These are phyloP conservation scores for Chaetomiaceae sp. DNA, from an alignment of 2,329 filamentous ascomycete species.

Conservation along the genomic window DNA sequence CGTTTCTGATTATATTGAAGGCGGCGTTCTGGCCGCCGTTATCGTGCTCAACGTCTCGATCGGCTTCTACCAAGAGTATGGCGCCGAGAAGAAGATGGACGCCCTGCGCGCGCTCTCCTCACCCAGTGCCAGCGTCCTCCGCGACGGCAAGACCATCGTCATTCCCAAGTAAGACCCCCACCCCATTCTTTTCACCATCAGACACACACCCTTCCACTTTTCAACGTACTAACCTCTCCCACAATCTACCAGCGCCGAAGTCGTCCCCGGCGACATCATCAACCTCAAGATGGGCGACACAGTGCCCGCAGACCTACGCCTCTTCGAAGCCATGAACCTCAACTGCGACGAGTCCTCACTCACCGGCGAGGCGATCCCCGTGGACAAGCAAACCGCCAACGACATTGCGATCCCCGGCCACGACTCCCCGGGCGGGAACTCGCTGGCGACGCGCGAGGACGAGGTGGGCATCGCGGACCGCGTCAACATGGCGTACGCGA, in stretches of 20 bases:
- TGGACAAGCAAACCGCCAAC: constrained; percentile 58
- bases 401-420: constrained; percentile 40
- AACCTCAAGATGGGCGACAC: constrained; percentile 67
- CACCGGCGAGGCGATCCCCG: constrained; percentile 70
- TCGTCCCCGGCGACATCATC: constrained; percentile 69
- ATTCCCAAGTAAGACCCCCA: constrained; percentile 47
- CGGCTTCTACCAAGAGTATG: constrained; percentile 61
- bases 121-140: constrained; percentile 58
- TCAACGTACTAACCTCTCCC: constrained; percentile 16
- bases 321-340: constrained; percentile 71
- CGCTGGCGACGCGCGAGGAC: constrained; percentile 37
- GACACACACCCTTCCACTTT: not conserved
- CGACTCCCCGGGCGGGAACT: constrained; percentile 34
- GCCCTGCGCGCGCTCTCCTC: constrained; percentile 57
- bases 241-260: constrained; percentile 52
- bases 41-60: constrained; percentile 62
- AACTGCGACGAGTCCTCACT: constrained; percentile 74
- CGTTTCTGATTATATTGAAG: constrained; percentile 45
- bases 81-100: constrained; percentile 63
- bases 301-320: constrained; percentile 66
- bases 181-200: constrained; percentile 10
- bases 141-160: constrained; percentile 53
- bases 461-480: constrained; percentile 65
- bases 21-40: constrained; percentile 32
- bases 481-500: constrained; percentile 70